Evolutionary conservation across 768 basidiomycete species (phyloP), one percentile per base, ranked within the genome.

Genomic region (Phallus indusiatus): DNA sequence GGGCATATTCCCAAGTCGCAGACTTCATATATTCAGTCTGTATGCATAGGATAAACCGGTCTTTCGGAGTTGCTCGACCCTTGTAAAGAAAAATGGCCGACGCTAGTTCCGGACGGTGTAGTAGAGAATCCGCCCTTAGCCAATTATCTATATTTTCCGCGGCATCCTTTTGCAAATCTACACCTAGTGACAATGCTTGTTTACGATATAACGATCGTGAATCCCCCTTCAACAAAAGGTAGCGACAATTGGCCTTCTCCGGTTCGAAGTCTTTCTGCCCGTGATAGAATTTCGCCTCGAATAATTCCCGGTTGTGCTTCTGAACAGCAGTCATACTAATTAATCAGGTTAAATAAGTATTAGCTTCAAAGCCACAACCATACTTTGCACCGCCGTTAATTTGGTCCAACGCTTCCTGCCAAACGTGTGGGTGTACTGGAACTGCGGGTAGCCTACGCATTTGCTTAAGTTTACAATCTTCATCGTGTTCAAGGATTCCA

Each of bases 371-470:
- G 16, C 36, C 8, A 8, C 36, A 37, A 37, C 16, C 16, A 8
- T 37, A 56, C 60, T 28, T 54, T 20, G 53, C 53, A 54, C 53
- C 53, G 5, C 34, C 21, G 37, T 20, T 18, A 20, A 35, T 33
- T 21, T 37, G 53, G 16, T 16, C 56, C 28, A 51, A 24, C 5
- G 47, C 61, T 56, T 65, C 54, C 51, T 67, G 61, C 34, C 66
- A 63, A 14, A 75, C 72, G 55, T 68, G 65, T 11, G 63, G 62
- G 64, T 74, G 73, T 6, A 75, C 59, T 7, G 73, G 73, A n/a
- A 72, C 55, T 1, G 66, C 11, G 0, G 73, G 74, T 11, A 62
- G 20, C 1, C 67, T 54, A 7, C n/a, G 47, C 33, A 71, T 35
- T 0, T 51, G 11, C 0, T 69, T 63, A 7, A 51, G 47, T 14